Evolutionary conservation across 441 rosid genomes (phyloP).

Genomic region (Pelargonium exstipulatum): DNA sequence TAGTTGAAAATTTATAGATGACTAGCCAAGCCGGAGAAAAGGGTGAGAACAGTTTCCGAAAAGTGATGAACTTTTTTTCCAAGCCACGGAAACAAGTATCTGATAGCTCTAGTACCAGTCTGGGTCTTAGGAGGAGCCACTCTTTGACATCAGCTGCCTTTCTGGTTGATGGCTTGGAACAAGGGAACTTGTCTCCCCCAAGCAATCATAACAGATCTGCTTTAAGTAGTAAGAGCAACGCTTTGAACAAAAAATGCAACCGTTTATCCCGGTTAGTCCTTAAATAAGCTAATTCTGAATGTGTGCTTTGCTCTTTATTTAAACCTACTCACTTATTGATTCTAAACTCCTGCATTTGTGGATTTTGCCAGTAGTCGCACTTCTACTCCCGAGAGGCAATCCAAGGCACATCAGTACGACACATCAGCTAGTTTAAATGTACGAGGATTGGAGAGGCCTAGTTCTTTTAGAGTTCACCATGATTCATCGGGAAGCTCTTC

Average conservation of each 20-base stretch:
- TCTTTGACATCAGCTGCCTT: slow-evolving; percentile 70
- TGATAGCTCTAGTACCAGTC: slow-evolving; percentile 37
- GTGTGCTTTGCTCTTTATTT: background rate
- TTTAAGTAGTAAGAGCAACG: slow-evolving; percentile 25
- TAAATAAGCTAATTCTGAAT: background rate
- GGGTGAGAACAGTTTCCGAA: slow-evolving; percentile 30
- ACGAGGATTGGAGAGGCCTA: slow-evolving; percentile 33
- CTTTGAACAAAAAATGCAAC: slow-evolving; percentile 31
- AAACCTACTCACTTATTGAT: background rate
- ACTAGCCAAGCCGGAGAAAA: slow-evolving; percentile 48
- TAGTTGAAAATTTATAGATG: slow-evolving; percentile 42
- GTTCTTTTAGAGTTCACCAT: slow-evolving; percentile 34
- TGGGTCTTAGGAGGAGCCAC: slow-evolving; percentile 71
- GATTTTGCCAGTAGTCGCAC: slow-evolving; percentile 31
- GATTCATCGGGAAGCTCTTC: slow-evolving; percentile 71
- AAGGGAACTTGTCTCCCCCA: slow-evolving; percentile 28
- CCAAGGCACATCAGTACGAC: slow-evolving; percentile 44
- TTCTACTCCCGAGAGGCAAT: slow-evolving; percentile 47
- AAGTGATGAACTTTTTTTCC: slow-evolving; percentile 35
- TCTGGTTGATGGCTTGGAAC: slow-evolving; percentile 45
- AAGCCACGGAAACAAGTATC: slow-evolving; percentile 46
- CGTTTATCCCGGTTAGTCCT: slow-evolving; percentile 51
- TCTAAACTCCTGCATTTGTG: slow-evolving; percentile 20
- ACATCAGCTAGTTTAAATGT: slow-evolving; percentile 27
- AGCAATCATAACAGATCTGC: slow-evolving; percentile 43